These are phyloP conservation scores for Metarhizium humberi DNA, from an alignment of 2,329 filamentous ascomycete species.

Conservation along the genomic window DNA sequence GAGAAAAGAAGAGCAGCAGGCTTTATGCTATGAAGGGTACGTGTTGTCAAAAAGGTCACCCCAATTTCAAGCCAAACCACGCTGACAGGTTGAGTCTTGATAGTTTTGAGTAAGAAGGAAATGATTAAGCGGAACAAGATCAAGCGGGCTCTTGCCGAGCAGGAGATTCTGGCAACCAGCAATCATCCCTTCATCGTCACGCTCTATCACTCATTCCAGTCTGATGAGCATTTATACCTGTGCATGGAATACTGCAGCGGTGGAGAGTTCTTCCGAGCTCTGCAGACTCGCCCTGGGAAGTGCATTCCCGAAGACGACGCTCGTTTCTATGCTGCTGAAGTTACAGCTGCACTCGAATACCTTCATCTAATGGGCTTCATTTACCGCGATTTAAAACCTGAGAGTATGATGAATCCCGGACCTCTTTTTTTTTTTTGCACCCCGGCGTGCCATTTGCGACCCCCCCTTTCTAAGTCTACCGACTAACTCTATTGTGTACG, in stretches of 20 bases:
- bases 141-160: conserved; percentile 92
- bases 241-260: conserved; percentile 99
- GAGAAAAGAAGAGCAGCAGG: conserved; percentile 93
- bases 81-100: neutral
- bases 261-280: conserved; percentile 92
- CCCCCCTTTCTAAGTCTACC: too few relatives aligned
- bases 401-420: conserved; percentile 59
- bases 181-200: conserved; percentile 99
- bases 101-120: conserved; percentile 97
- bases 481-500: neutral
- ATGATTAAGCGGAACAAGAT: conserved; percentile 99
- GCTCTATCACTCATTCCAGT: conserved; percentile 97
- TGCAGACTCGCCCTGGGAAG: conserved; percentile 94
- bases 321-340: conserved; percentile 93
- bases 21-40: conserved; percentile 98
- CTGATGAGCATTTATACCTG: conserved; percentile 95
- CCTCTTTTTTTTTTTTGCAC: neutral
- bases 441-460: too few relatives aligned
- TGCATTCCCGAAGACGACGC: conserved; percentile 96
- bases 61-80: neutral
- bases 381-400: conserved; percentile 93
- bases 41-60: conserved; percentile 10
- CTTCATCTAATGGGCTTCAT: conserved; percentile 99
- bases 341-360: conserved; percentile 92
- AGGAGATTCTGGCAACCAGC: conserved; percentile 95